Percentiles rank a stretch among this genome's conserved stretches.
phyloP scores from a whole-genome alignment of 108 stramenopile species.

The Skeletonema marinoi region DNA sequence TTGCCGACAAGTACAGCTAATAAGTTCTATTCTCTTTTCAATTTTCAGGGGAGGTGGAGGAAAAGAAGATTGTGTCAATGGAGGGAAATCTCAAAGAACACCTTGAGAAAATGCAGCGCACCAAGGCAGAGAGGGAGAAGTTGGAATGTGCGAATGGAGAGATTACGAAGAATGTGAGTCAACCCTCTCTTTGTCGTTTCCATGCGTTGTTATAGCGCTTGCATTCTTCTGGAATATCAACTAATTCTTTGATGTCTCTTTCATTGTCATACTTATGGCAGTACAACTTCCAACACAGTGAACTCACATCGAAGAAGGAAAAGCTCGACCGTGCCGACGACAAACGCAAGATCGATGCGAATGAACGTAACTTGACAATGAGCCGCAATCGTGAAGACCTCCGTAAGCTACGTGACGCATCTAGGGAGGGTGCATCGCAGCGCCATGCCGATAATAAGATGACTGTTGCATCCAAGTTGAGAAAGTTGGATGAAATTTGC shows the following conservation, averaged over 20 bases:
- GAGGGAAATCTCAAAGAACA: slow-evolving; percentile 8
- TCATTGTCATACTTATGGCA: slow-evolving; percentile 4
- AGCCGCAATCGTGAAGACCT: slow-evolving; percentile 31
- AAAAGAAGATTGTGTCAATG: slow-evolving; percentile 20
- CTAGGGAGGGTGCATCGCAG: slow-evolving; percentile 3
- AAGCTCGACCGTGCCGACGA: slow-evolving; percentile 42
- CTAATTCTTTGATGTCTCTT: neutral
- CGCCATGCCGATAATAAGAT: slow-evolving; percentile 4
- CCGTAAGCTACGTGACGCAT: slow-evolving; percentile 27
- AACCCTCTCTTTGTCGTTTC: neutral
- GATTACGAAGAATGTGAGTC: slow-evolving; percentile 5
- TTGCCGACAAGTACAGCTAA: neutral
- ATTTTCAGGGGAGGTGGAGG: slow-evolving; percentile 4
- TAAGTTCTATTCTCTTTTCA: neutral
- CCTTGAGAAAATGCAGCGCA: neutral
- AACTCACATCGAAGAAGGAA: slow-evolving; percentile 37
- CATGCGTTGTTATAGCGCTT: neutral
- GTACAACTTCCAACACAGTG: slow-evolving; percentile 53
- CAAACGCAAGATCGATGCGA: slow-evolving; percentile 19
- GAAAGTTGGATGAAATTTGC: slow-evolving; percentile 16
- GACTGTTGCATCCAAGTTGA: slow-evolving; percentile 11
- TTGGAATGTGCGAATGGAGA: slow-evolving; percentile 11
- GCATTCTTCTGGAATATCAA: neutral
- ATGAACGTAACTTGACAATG: slow-evolving; percentile 18
- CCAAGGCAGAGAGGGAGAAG: slow-evolving; percentile 12